Percentiles rank a stretch among this genome's conserved stretches.
These are phyloP conservation scores for Backusella tuberculispora DNA, from an alignment of 192 early-diverging fungal genomes.

Conservation along the genomic window DNA sequence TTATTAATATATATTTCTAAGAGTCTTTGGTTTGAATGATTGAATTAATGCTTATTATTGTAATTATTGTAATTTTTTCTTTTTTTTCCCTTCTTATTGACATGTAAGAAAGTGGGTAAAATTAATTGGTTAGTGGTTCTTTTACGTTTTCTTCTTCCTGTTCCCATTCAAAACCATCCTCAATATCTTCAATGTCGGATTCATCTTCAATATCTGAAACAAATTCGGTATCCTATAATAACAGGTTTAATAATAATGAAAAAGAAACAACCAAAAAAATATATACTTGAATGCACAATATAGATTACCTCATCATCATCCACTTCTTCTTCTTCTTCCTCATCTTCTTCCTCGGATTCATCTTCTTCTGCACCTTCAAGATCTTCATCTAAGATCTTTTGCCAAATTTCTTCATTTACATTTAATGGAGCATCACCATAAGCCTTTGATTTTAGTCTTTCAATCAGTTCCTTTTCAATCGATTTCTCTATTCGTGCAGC, in stretches of 20 bases:
- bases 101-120: neutral
- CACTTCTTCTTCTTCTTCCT: constrained; percentile 61
- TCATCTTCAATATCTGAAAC: constrained; percentile 66
- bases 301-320: constrained; percentile 51
- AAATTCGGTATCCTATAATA: constrained; percentile 54
- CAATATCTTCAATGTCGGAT: constrained; percentile 54
- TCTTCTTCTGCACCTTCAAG: constrained; percentile 71
- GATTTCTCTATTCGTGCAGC: constrained; percentile 89
- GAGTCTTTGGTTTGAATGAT: no score
- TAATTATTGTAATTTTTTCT: no score
- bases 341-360: constrained; percentile 73
- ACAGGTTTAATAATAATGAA: constrained; percentile 39
- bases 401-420: constrained; percentile 88
- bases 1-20: no score
- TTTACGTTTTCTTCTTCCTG: constrained; percentile 59
- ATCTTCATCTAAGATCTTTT: constrained; percentile 82
- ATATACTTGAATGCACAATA: no score
- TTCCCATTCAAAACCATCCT: constrained; percentile 34
- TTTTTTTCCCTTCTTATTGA: no score
- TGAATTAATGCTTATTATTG: no score
- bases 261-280: constrained; percentile 20
- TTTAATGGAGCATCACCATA: constrained; percentile 98
- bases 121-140: constrained; percentile 17
- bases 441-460: constrained; percentile 88
- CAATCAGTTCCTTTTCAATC: constrained; percentile 96